Evolutionary conservation across 345 rosid genomes (phyloP).

Genomic region (Luvunga scandens): DNA sequence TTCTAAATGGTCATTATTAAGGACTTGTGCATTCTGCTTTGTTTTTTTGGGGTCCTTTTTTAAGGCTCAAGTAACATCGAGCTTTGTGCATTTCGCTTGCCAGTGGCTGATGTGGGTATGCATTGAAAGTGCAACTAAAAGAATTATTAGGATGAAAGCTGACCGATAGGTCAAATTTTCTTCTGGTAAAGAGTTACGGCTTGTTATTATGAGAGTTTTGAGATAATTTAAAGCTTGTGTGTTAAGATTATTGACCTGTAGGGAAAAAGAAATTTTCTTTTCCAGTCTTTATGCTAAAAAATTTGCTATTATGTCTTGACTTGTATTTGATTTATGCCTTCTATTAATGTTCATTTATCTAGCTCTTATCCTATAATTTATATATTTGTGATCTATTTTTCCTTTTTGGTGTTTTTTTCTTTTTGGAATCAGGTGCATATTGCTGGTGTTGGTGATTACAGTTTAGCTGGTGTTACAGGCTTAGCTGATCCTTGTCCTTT

Average conservation of each 20-base stretch:
- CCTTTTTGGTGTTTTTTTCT: background rate
- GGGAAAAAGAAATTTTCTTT: background rate
- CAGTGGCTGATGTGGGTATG: background rate
- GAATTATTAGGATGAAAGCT: background rate
- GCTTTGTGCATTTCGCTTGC: background rate
- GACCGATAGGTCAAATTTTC: background rate
- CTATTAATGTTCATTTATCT: too few species aligned
- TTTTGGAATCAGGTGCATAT: slow-evolving; percentile 71
- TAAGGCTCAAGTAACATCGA: background rate
- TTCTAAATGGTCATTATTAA: background rate
- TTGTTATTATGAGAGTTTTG: background rate
- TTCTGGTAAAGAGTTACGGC: background rate
- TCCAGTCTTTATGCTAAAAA: background rate
- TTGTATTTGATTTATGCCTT: background rate
- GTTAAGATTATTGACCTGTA: background rate
- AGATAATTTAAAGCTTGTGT: background rate
- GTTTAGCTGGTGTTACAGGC: slow-evolving; percentile 73
- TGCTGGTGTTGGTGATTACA: slow-evolving; percentile 96
- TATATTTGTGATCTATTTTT: slow-evolving; percentile 5
- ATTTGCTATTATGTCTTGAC: background rate
- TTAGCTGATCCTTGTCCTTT: slow-evolving; percentile 94
- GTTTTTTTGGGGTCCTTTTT: too few species aligned
- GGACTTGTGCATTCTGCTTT: background rate
- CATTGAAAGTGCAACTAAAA: background rate
- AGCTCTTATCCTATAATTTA: background rate